A percentile compares a stretch with the other conserved stretches of the same genome.
phyloP scores from a whole-genome alignment of 2,329 filamentous ascomycete genomes.

The Penicillium glabrum region DNA sequence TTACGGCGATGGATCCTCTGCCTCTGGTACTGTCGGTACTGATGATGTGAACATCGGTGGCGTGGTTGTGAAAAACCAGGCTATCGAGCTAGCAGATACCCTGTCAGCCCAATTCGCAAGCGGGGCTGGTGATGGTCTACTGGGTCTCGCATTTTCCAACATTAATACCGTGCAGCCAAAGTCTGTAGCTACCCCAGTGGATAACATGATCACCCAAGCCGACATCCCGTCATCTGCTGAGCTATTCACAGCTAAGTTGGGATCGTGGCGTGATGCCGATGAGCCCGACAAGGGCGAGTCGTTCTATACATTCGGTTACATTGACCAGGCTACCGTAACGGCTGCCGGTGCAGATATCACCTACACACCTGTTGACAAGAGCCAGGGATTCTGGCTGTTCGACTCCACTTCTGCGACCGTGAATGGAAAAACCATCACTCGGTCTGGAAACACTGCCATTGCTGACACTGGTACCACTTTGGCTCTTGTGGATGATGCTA shows the following conservation, averaged over 20 bases:
- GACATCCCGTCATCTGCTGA: conserved; percentile 55
- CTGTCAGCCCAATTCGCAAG: conserved; percentile 60
- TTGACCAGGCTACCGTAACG: conserved; percentile 63
- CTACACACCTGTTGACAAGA: conserved; percentile 64
- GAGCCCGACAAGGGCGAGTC: conserved; percentile 48
- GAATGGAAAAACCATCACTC: conserved; percentile 54
- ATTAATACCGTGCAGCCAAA: conserved; percentile 64
- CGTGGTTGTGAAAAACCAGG: conserved; percentile 60
- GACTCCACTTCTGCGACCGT: conserved; percentile 57
- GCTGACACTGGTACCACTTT: conserved; percentile 72
- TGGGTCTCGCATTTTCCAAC: conserved; percentile 64
- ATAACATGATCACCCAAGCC: conserved; percentile 64
- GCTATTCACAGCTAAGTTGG: conserved; percentile 66
- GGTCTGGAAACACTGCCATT: conserved; percentile 63
- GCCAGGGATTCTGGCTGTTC: conserved; percentile 69
- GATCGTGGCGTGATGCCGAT: conserved; percentile 53
- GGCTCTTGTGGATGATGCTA: conserved; percentile 61
- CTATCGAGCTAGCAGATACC: conserved; percentile 62
- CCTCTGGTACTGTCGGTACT: conserved; percentile 64
- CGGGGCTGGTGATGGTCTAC: conserved; percentile 61
- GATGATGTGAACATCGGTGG: conserved; percentile 65
- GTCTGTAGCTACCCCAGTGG: conserved; percentile 62
- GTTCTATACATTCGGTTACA: conserved; percentile 74
- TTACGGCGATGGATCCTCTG: conserved; percentile 68
- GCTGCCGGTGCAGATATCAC: conserved; percentile 55